Evolutionary conservation across 139 green algal genomes (phyloP), one percentile per base, ranked within the genome.

Genomic region (Spirogloea muscicola): DNA sequence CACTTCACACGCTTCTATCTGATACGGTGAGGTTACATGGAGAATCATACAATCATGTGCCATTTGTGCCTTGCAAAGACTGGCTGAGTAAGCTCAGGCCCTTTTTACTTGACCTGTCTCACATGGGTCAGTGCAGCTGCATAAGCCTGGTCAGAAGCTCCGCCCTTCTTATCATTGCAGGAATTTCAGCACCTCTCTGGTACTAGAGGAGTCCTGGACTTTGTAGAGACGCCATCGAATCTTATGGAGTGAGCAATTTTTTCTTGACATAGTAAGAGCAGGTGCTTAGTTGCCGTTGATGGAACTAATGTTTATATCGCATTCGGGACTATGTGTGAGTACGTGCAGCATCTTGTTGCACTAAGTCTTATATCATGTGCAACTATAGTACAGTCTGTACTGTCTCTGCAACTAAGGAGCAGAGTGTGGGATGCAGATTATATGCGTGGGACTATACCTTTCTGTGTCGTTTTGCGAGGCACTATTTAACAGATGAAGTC

Each of bases 151-250:
- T n/a, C 36, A 40, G 52, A 31, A 31, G 3, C 59, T 60, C 16
- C 59, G 25, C 13, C 13, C 16, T 27, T 74, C 49, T 46, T 31
- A 58, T 38, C 64, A 73, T 72, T 25, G 16, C 74, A 81, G 74
- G 33, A 57, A 34, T 94, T 86, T 62, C 92, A 97, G 72, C 92
- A 96, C 82, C 64, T 96, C 21, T 88, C 86, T 44, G 92, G 92
- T 51, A 93, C 89, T 2, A 55, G 92, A 16, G 90, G 87, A 27
- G 81, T 89, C 0, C 81, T 94, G 58, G 92, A 97, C 71, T 69
- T 94, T 25, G 86, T 96, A 40, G 92, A 97, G 82, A 72, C 94
- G 6, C 90, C 92, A 16, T 93, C 86, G 0, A 92, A 97, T 74
- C 63, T 96, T 3, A 85, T 91, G 44, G 90, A 97, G 84, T 80